These are phyloP conservation scores for Penicillium sp. DNA, from an alignment of 2,329 filamentous ascomycete genomes.

Conservation along the genomic window DNA sequence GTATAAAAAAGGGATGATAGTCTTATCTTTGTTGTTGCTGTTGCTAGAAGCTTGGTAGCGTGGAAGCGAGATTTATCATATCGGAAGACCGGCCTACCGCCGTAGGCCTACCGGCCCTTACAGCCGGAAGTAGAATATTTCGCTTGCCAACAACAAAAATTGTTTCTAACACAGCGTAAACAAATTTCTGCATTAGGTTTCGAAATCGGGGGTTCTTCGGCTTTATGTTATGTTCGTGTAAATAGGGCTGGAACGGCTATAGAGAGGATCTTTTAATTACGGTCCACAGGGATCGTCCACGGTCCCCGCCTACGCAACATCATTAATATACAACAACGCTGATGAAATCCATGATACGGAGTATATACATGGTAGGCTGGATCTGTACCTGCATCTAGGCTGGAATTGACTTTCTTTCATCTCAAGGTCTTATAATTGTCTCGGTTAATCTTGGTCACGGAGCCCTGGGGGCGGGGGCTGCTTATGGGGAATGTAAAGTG, in stretches of 20 bases:
- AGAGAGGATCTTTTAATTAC: constrained; percentile 1
- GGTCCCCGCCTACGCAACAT: background rate
- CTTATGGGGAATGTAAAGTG: background rate
- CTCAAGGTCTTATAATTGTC: background rate
- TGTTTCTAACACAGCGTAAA: background rate
- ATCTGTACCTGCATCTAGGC: background rate
- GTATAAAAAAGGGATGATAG: background rate
- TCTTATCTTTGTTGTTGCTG: background rate
- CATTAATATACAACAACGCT: background rate
- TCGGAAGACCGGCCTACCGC: background rate
- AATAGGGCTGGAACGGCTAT: background rate
- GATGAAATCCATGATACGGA: no score
- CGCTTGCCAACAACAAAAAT: background rate
- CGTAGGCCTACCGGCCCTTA: no score
- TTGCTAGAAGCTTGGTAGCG: background rate
- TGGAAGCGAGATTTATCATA: background rate
- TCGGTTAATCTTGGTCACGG: background rate
- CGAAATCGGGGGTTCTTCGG: background rate
- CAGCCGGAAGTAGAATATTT: background rate
- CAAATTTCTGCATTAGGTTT: background rate
- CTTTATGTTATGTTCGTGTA: background rate
- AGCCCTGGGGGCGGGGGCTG: background rate
- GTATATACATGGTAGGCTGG: no score
- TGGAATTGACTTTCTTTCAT: background rate
- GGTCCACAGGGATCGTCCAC: background rate